Conservation (phyloP, 2,329 filamentous ascomycete genomes). For the Penicillium sp. region DNA sequence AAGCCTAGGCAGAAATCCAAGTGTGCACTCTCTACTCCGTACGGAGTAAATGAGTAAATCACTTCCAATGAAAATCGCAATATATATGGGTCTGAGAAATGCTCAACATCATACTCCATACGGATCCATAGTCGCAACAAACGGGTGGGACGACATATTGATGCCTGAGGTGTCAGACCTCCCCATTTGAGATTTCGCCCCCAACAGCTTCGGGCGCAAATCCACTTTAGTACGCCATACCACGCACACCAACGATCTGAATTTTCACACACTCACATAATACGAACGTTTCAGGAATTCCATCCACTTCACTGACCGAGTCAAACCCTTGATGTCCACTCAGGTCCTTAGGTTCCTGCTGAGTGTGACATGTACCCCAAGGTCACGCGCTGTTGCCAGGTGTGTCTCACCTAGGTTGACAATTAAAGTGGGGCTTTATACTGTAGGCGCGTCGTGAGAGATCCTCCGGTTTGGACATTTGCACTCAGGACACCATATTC, state of each 20-base stretch:
- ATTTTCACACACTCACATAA: conserved; percentile 50
- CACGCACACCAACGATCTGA: conserved; percentile 56
- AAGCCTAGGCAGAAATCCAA: background rate
- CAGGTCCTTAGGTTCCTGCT: conserved; percentile 42
- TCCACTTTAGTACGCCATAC: conserved; percentile 43
- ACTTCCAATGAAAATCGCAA: background rate
- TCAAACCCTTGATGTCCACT: conserved; percentile 56
- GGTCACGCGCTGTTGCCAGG: conserved; percentile 46
- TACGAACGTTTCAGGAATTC: conserved; percentile 53
- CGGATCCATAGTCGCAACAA: background rate
- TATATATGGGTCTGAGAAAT: background rate
- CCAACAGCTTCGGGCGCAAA: conserved; percentile 54
- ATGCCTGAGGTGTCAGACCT: background rate
- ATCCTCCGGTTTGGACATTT: conserved; percentile 52
- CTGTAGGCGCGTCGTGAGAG: conserved; percentile 55
- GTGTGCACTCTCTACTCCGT: background rate
- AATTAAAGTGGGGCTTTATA: conserved; percentile 52
- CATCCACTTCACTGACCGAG: conserved; percentile 58
- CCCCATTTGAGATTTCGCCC: conserved; percentile 46
- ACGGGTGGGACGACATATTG: background rate
- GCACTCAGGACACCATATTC: conserved; percentile 56
- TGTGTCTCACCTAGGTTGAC: conserved; percentile 53
- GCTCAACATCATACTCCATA: background rate
- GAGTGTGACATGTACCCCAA: conserved; percentile 51
- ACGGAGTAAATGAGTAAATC: background rate